Evolutionary conservation across 768 basidiomycete species (phyloP).

Genomic region (Harrya chromipes): DNA sequence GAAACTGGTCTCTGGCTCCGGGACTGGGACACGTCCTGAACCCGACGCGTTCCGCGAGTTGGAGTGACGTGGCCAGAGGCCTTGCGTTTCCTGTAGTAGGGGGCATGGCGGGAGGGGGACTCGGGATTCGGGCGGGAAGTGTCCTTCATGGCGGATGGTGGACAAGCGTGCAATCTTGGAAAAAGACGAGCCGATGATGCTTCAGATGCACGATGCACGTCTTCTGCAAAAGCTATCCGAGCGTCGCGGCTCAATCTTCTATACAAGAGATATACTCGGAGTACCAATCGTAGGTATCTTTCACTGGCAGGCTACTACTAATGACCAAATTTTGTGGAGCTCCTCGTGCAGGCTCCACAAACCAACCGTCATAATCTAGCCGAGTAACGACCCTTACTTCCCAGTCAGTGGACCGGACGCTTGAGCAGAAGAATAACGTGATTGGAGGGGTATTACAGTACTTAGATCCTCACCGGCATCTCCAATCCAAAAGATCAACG

Average conservation of each 20-base stretch:
- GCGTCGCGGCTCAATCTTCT: slow-evolving; percentile 3
- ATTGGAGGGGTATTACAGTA: no score
- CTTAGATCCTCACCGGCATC: no score
- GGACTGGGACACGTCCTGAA: slow-evolving; percentile 9
- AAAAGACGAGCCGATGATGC: neutral
- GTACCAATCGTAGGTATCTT: no score
- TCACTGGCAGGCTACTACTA: no score
- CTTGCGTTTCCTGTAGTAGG: slow-evolving; percentile 24
- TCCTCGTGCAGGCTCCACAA: no score
- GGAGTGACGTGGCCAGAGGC: slow-evolving; percentile 5
- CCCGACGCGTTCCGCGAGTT: slow-evolving; percentile 9
- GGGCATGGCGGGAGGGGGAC: slow-evolving; percentile 8
- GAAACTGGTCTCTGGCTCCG: neutral
- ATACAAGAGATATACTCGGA: neutral
- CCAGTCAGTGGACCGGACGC: no score
- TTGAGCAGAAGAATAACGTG: no score
- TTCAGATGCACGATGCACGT: slow-evolving; percentile 1
- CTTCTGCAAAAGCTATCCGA: slow-evolving; percentile 7
- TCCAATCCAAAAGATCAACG: no score
- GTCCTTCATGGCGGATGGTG: slow-evolving; percentile 24
- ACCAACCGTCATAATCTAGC: no score
- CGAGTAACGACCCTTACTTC: no score
- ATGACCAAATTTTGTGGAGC: no score
- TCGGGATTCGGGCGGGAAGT: slow-evolving; percentile 14
- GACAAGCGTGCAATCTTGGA: slow-evolving; percentile 11